Conservation (phyloP, 805 yeast genomes). For the Candida dajiaensis region DNA sequence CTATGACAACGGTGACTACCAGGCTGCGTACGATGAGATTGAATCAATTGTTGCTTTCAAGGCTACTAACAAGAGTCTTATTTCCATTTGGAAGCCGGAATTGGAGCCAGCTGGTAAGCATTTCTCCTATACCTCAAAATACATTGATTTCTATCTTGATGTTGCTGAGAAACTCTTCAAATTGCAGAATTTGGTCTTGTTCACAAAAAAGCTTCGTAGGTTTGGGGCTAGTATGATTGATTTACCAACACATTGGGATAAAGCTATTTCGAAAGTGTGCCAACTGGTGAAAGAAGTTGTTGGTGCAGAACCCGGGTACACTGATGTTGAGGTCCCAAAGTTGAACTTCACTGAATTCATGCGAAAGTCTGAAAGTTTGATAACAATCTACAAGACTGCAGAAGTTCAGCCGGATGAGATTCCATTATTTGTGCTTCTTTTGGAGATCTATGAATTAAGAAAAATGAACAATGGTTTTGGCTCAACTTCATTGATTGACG, state of each 20-base stretch:
- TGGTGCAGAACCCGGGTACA: slow-evolving; percentile 36
- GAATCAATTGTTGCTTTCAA: slow-evolving; percentile 56
- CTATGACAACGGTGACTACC: slow-evolving; percentile 42
- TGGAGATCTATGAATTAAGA: slow-evolving; percentile 53
- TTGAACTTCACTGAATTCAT: slow-evolving; percentile 40
- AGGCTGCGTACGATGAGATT: slow-evolving; percentile 60
- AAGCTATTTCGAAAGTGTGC: slow-evolving; percentile 46
- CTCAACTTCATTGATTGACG: slow-evolving; percentile 70
- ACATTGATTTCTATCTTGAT: slow-evolving; percentile 57
- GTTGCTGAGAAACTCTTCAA: slow-evolving; percentile 50
- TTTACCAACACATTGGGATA: slow-evolving; percentile 62
- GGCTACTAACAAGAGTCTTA: slow-evolving; percentile 61
- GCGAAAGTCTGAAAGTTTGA: slow-evolving; percentile 29
- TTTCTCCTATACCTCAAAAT: slow-evolving; percentile 68
- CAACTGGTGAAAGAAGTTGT: slow-evolving; percentile 41
- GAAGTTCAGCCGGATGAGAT: slow-evolving; percentile 34
- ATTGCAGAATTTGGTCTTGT: slow-evolving; percentile 47
- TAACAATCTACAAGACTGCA: slow-evolving; percentile 19
- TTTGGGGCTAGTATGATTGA: slow-evolving; percentile 72
- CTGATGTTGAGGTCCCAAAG: slow-evolving; percentile 46
- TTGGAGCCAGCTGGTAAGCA: slow-evolving; percentile 90
- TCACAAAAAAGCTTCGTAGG: slow-evolving; percentile 72
- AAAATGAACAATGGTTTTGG: slow-evolving; percentile 78
- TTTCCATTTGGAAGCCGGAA: slow-evolving; percentile 92
- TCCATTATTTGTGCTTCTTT: slow-evolving; percentile 37